These are phyloP conservation scores for Fusarium graminum DNA, from an alignment of 2,329 filamentous ascomycete species.

Conservation along the genomic window DNA sequence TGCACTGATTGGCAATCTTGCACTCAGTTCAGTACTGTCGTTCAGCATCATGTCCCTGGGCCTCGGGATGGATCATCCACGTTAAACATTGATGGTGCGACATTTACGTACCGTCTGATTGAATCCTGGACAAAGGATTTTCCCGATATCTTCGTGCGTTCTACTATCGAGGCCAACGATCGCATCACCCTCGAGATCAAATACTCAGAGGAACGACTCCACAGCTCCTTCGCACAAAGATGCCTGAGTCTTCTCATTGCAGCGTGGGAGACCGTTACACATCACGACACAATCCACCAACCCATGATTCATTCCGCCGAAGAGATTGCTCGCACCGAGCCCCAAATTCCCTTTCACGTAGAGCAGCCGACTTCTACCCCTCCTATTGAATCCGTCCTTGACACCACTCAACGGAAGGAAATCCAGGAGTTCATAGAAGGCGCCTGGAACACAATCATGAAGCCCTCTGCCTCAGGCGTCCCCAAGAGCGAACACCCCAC, in stretches of 20 bases:
- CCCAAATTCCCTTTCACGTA: conserved; percentile 57
- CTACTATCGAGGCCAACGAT: conserved; percentile 54
- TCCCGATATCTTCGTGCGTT: conserved; percentile 62
- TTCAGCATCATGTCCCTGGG: conserved; percentile 61
- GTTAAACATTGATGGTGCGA: conserved; percentile 60
- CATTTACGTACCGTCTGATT: conserved; percentile 60
- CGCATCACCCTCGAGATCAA: conserved; percentile 59
- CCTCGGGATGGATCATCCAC: conserved; percentile 55
- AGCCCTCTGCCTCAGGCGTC: conserved; percentile 55
- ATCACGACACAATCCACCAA: conserved; percentile 60
- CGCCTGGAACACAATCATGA: conserved; percentile 61
- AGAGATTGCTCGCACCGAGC: conserved; percentile 54
- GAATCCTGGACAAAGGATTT: conserved; percentile 58
- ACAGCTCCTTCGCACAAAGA: conserved; percentile 58
- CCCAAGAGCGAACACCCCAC: conserved; percentile 59
- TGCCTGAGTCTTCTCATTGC: conserved; percentile 61
- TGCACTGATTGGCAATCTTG: conserved; percentile 68
- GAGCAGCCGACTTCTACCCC: conserved; percentile 42
- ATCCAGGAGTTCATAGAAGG: conserved; percentile 59
- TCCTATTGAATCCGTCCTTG: conserved; percentile 48
- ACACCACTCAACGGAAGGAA: conserved; percentile 56
- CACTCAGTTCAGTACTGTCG: conserved; percentile 66
- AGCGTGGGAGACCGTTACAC: conserved; percentile 61
- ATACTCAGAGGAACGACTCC: conserved; percentile 61
- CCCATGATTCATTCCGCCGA: conserved; percentile 60